These are phyloP conservation scores for Fusarium subglutinans DNA, from an alignment of 2,329 filamentous ascomycete genomes.

Conservation along the genomic window DNA sequence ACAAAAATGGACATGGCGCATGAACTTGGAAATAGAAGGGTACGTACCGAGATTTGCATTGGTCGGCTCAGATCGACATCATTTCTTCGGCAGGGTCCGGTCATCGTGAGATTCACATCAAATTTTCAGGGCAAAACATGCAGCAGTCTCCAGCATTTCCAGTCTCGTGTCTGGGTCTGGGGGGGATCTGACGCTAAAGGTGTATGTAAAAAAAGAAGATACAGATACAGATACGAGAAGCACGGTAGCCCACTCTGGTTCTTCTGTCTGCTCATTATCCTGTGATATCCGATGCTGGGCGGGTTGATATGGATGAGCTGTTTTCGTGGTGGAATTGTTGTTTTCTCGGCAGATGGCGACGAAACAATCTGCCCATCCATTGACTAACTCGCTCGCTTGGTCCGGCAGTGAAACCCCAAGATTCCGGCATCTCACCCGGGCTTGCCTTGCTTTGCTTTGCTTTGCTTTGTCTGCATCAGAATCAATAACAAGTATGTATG, in stretches of 20 bases:
- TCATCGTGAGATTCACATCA: constrained; percentile 5
- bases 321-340: background rate
- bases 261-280: constrained; percentile 11
- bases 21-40: background rate
- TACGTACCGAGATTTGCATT: constrained; percentile 8
- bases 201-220: background rate
- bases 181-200: constrained; percentile 6
- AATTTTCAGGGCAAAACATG: constrained; percentile 2
- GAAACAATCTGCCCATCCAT: background rate
- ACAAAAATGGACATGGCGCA: constrained; percentile 14
- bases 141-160: constrained; percentile 14
- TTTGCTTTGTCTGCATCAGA: constrained; percentile 11
- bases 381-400: constrained; percentile 8
- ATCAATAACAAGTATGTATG: background rate
- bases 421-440: constrained; percentile 7
- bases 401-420: constrained; percentile 34
- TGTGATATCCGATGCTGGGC: constrained; percentile 27
- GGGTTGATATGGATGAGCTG: constrained; percentile 6
- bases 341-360: constrained; percentile 19
- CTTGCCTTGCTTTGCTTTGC: background rate
- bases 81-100: constrained; percentile 41
- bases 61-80: constrained; percentile 40
- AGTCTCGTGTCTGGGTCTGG: background rate
- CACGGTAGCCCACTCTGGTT: background rate
- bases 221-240: background rate